Conservation (phyloP, 1,139 yeast species). For the Yamadazyma oceani region DNA sequence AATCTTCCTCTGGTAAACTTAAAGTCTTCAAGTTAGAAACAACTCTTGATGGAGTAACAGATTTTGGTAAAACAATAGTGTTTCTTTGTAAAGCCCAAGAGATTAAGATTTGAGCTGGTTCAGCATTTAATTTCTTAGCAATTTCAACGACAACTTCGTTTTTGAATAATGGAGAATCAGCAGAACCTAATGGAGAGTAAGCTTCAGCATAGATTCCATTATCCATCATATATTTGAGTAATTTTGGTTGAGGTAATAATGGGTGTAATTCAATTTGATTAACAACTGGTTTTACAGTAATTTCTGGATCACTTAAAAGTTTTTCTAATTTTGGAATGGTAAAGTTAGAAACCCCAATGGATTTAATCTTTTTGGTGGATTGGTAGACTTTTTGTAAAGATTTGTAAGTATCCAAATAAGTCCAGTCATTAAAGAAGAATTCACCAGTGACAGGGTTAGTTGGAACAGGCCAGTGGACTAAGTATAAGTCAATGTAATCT, state of each 20-base stretch:
- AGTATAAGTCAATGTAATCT: constrained; percentile 80
- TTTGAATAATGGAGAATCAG: constrained; percentile 52
- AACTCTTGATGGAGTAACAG: constrained; percentile 40
- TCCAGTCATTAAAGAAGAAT: constrained; percentile 40
- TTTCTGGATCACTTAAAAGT: constrained; percentile 46
- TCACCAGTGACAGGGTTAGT: constrained; percentile 26
- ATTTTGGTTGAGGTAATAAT: constrained; percentile 51
- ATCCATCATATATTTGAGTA: constrained; percentile 42
- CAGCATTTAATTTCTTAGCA: constrained; percentile 44
- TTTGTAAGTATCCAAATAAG: constrained; percentile 67
- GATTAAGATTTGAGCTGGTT: constrained; percentile 46
- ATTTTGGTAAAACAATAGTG: constrained; percentile 55
- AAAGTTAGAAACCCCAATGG: constrained; percentile 65
- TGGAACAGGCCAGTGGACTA: constrained; percentile 87
- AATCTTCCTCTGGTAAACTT: constrained; percentile 31
- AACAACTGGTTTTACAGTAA: constrained; percentile 46
- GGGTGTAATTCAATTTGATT: constrained; percentile 66
- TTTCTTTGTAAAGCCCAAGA: constrained; percentile 58
- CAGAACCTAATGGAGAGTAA: constrained; percentile 61
- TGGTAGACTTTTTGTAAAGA: constrained; percentile 60
- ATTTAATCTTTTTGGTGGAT: constrained; percentile 53
- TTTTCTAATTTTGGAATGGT: constrained; percentile 45
- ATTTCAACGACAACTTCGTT: constrained; percentile 39
- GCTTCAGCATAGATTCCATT: constrained; percentile 53
- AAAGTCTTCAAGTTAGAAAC: constrained; percentile 34